Conservation (phyloP, 169 alveolate genomes). For the Plasmodium fragile region DNA sequence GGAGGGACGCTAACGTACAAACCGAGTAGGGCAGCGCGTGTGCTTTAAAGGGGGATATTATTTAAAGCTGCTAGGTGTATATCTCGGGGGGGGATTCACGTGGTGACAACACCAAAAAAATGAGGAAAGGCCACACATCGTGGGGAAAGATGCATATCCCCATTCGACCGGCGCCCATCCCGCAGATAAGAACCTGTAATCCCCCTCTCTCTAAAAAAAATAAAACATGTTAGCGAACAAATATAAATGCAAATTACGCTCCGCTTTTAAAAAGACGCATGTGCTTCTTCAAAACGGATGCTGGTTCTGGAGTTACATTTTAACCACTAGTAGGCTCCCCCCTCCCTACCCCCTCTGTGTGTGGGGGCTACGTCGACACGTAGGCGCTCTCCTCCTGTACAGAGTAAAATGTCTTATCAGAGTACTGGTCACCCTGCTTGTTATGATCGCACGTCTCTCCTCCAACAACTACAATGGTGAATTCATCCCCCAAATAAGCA, state of each 20-base stretch:
- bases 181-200: neutral
- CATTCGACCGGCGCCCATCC: neutral
- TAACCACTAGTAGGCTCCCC: neutral
- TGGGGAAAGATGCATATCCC: neutral
- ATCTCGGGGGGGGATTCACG: neutral
- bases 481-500: conserved; percentile 83
- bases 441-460: conserved; percentile 58
- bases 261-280: neutral
- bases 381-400: conserved; percentile 62
- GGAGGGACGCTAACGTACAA: neutral
- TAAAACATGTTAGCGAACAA: neutral
- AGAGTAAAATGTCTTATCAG: conserved; percentile 46
- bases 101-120: neutral
- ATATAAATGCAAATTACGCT: neutral
- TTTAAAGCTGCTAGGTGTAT: neutral
- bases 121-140: neutral
- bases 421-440: conserved; percentile 25
- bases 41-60: neutral
- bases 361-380: conserved; percentile 15
- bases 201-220: neutral
- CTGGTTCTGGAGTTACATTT: neutral
- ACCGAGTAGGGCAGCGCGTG: neutral
- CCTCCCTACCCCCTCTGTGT: neutral
- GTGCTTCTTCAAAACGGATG: neutral
- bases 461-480: conserved; percentile 86